phyloP scores from a whole-genome alignment of 306 rosid genomes.

The Dryas octopetala region DNA sequence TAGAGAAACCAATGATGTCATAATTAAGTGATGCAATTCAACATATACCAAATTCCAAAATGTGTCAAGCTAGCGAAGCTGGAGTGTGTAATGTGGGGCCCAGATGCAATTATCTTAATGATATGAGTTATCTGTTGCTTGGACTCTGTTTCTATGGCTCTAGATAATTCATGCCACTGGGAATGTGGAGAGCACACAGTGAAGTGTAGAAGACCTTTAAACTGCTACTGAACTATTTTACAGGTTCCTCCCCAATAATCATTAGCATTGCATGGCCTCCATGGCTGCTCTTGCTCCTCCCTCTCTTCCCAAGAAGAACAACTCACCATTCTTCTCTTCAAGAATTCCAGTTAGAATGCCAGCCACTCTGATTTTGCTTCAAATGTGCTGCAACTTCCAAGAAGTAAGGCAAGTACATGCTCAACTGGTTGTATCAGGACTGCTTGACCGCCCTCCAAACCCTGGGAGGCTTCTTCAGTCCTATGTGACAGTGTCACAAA shows the following conservation, averaged over 20 bases:
- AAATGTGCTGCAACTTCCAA: constrained; percentile 32
- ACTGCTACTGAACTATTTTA: no score
- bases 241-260: neutral
- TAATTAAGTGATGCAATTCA: no score
- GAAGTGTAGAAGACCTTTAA: no score
- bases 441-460: constrained; percentile 31
- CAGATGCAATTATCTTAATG: no score
- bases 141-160: no score
- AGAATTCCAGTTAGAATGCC: constrained; percentile 19
- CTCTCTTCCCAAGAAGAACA: constrained; percentile 6
- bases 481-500: constrained; percentile 27
- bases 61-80: no score
- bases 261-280: constrained; percentile 7
- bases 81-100: no score
- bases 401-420: constrained; percentile 47
- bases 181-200: no score
- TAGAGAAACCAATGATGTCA: no score
- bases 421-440: constrained; percentile 41
- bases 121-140: no score
- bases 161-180: no score
- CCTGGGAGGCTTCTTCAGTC: constrained; percentile 49
- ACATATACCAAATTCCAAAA: no score
- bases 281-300: constrained; percentile 23
- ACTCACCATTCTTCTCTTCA: neutral
- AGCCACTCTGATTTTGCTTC: constrained; percentile 34